Percentiles rank a stretch among this genome's conserved stretches.
These are phyloP conservation scores for Lodderomyces theae DNA, from an alignment of 1,139 yeast genomes.

Conservation along the genomic window DNA sequence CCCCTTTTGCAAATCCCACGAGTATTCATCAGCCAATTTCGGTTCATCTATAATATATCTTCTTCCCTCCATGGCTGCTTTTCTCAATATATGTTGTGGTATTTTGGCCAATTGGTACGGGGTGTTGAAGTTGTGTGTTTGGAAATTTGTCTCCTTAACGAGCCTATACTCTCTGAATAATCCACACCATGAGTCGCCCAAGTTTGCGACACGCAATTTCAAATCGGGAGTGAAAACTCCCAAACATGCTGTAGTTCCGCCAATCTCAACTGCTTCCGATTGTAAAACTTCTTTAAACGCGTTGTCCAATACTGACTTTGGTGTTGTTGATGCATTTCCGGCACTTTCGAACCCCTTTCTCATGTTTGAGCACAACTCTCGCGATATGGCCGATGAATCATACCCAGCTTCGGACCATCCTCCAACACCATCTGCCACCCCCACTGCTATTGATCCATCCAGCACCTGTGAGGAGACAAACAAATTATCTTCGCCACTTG, in stretches of 20 bases:
- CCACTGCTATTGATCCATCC: conserved; percentile 59
- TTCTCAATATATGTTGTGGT: conserved; percentile 57
- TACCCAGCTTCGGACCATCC: conserved; percentile 95
- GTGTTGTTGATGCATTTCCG: conserved; percentile 19
- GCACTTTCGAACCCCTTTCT: conserved; percentile 26
- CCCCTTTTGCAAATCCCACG: conserved; percentile 54
- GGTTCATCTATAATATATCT: conserved; percentile 60
- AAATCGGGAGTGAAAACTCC: conserved; percentile 63
- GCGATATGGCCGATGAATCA: conserved; percentile 78
- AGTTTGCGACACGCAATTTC: conserved; percentile 63
- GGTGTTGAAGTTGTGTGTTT: conserved; percentile 86
- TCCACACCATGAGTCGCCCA: conserved; percentile 96
- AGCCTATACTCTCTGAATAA: conserved; percentile 68
- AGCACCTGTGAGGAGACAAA: conserved; percentile 48
- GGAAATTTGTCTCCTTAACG: conserved; percentile 68
- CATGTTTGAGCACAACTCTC: conserved; percentile 58
- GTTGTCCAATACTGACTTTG: conserved; percentile 49
- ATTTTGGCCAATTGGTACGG: conserved; percentile 88
- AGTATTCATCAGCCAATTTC: conserved; percentile 48
- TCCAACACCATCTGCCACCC: conserved; percentile 97
- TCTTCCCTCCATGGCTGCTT: conserved; percentile 56
- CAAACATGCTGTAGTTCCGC: conserved; percentile 93
- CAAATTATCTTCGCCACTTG: conserved; percentile 87
- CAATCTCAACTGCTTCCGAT: conserved; percentile 71
- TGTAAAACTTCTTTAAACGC: conserved; percentile 55